Base-by-base conservation (phyloP, 2,329 filamentous ascomycete genomes). In the Cladobotryum protrusum region DNA sequence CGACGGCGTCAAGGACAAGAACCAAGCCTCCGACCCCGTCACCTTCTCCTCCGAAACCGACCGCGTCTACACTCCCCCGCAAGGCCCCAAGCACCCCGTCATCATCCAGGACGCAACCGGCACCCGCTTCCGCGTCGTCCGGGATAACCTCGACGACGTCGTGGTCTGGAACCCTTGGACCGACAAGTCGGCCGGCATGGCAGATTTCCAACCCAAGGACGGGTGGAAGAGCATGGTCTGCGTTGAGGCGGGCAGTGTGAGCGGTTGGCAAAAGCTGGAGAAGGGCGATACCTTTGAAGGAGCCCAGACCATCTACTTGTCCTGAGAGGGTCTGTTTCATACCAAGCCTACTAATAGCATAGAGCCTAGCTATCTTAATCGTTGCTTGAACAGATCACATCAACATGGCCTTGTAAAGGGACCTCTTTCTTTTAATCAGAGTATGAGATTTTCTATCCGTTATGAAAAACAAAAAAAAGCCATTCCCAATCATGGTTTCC, bases 141-240 rank as follows among this genome's bases (percentile, higher is more conserved):
- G 93, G 54, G 89, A 96, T 69, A 91, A 89, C 57, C 77, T 99
- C 57, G 79, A 81, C 54, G 89, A 97, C 58, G 84, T 93, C 14
- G 92, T 96, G 1, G 87, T 97, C 29, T 99, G 93, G 93, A 99
- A 99, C 70, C 93, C 93, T 2, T 96, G 92, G 90, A 77, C 78
- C 37, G 88, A 91, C 56, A 95, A 95, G 74, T 83, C 88, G 1
- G 81, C 83, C 59, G 78, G 78, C 5, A 95, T 96, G 72, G 83
- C 75, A 47, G 93, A 99, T 68, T 96, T 97, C 66, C 80, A 79
- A 52, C 93, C 93, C 45, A 87, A 95, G 63, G 87, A 91, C 48
- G 93, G 87, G 35, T 97, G 86, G 75, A 89, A 89, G 75, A 82
- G 89, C 52, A 96, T 97, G 89, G 74, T 99, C 40, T 97, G 93